Conservation (phyloP, 352 stramenopile species). For the Blastocystis sp. region DNA sequence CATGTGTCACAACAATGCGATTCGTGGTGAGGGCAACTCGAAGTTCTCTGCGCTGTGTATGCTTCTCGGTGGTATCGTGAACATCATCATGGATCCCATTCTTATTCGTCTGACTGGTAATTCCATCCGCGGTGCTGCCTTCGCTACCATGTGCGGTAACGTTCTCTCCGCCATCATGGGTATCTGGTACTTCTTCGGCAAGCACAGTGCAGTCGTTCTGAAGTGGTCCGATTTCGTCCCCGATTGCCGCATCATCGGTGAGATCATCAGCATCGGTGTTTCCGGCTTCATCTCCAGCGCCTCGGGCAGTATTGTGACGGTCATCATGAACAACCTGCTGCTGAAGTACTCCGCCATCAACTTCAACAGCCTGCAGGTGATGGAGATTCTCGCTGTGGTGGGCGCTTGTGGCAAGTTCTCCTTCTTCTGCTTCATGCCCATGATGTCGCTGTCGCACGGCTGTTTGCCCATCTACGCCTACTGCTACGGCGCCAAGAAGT, state of each 20-base stretch:
- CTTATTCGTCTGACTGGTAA: slow-evolving; percentile 46
- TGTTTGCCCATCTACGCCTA: slow-evolving; percentile 57
- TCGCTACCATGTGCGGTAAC: slow-evolving; percentile 51
- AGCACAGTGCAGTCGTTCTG: slow-evolving; percentile 33
- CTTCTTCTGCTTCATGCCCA: slow-evolving; percentile 66
- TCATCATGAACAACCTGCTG: slow-evolving; percentile 57
- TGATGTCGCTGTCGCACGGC: slow-evolving; percentile 58
- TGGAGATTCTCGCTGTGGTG: slow-evolving; percentile 54
- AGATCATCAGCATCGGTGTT: slow-evolving; percentile 35
- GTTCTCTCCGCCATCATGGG: slow-evolving; percentile 19
- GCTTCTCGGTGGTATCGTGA: slow-evolving; percentile 57
- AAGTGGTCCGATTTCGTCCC: slow-evolving; percentile 35
- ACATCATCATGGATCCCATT: slow-evolving; percentile 65
- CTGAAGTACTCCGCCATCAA: slow-evolving; percentile 31
- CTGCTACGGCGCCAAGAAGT: slow-evolving; percentile 62
- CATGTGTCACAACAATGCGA: slow-evolving; percentile 35
- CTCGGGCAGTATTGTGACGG: slow-evolving; percentile 42
- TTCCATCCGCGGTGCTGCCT: slow-evolving; percentile 36
- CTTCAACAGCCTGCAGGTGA: slow-evolving; percentile 50
- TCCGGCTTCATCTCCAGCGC: slow-evolving; percentile 51
- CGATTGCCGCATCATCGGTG: neutral
- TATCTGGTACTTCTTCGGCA: slow-evolving; percentile 34
- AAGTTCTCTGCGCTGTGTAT: slow-evolving; percentile 52
- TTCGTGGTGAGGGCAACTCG: slow-evolving; percentile 60
- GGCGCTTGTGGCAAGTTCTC: slow-evolving; percentile 58